A percentile compares a stretch with the other conserved stretches of the same genome.
Evolutionary conservation across 139 green algal species (phyloP).

Genomic region (Chlamydomonas asymmetrica): DNA sequence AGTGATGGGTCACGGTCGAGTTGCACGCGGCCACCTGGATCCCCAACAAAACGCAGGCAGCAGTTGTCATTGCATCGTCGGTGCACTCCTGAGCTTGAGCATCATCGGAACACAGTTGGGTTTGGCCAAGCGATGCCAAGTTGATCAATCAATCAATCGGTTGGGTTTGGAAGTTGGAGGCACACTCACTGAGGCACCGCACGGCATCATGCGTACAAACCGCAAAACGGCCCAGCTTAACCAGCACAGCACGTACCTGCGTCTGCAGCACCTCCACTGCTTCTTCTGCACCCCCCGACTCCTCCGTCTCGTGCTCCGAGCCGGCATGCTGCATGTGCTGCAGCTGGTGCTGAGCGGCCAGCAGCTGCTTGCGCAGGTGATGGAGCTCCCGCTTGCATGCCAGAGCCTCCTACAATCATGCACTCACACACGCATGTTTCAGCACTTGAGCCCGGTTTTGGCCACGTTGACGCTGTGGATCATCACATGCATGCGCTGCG

Average conservation of each 20-base stretch:
- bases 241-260: constrained; percentile 5
- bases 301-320: not conserved
- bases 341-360: constrained; percentile 7
- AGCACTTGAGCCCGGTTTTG: too few species aligned
- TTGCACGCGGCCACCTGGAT: constrained; percentile 9
- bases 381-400: constrained; percentile 27
- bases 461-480: too few species aligned
- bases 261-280: constrained; percentile 12
- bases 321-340: not conserved
- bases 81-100: not conserved
- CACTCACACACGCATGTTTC: too few species aligned
- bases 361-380: constrained; percentile 9
- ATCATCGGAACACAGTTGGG: not conserved
- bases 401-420: constrained; percentile 8
- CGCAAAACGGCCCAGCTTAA: too few species aligned
- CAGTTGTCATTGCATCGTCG: not conserved
- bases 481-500: too few species aligned
- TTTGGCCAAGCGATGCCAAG: not conserved
- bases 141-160: not conserved
- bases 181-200: not conserved
- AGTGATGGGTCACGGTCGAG: constrained; percentile 13
- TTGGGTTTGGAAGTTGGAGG: not conserved
- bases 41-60: not conserved
- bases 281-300: not conserved
- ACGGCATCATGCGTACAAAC: not conserved